Evolutionary conservation across 2,329 filamentous ascomycete species (phyloP), one percentile per base, ranked within the genome.

Genomic region (Penicillium sp.): DNA sequence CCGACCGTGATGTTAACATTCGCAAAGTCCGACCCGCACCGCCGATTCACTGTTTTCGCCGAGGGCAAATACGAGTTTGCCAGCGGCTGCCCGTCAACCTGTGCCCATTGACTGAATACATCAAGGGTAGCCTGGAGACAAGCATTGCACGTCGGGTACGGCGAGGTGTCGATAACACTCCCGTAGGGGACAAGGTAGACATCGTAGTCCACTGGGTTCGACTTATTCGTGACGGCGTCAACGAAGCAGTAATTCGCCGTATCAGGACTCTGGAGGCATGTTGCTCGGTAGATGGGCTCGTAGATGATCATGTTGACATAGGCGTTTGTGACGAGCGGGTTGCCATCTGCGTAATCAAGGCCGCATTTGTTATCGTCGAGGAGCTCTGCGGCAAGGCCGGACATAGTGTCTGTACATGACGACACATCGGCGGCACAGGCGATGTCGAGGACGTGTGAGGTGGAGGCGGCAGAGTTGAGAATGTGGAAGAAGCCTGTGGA

Each of bases 161-260:
- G 86, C 23, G 85, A 85, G 15, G 81, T 83, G 0, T 91, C 91
- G 13, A 97, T 80, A 0, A 83, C 77, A 46, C 88, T 84, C 62
- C 95, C 95, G 59, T 96, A 84, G 0, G 93, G 91, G 3, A 98
- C 82, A 71, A 90, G 94, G 79, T 97, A 99, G 41, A 95, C 84
- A 72, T 93, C 94, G 38, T 87, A 85, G 74, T 95, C 90, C 35
- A 88, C 86, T 0, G 90, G 83, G 8, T 86, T 89, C 23, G 86
- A 85, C 6, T 81, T 75, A 77, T 97, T 96, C 52, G 91, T 92
- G 63, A 93, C 88, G 54, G 94, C 92, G 69, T 91, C 90, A 67
- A 91, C 91, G 75, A 92, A 97, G 80, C 85, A 82, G 81, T 94
- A 97, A 67, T 88, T 85, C 55, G 83, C 83, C 1, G 88, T 88